Conservation (phyloP, 768 basidiomycete genomes). For the Amanita muscaria region DNA sequence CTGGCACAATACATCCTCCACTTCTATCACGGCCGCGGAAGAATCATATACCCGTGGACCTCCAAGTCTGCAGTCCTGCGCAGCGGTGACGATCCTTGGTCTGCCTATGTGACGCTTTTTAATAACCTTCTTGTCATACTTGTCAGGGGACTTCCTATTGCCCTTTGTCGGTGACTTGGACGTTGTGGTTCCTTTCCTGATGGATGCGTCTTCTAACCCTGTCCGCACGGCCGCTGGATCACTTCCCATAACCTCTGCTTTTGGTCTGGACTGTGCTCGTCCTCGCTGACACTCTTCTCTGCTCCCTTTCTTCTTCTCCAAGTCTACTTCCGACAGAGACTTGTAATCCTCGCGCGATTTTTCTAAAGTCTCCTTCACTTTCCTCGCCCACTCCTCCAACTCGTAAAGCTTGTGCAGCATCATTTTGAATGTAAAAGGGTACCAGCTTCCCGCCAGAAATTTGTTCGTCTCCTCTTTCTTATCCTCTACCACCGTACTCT, state of each 20-base stretch:
- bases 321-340: slow-evolving; percentile 33
- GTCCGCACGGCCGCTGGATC: no score
- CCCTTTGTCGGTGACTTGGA: background rate
- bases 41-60: slow-evolving; percentile 4
- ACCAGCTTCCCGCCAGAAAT: slow-evolving; percentile 38
- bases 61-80: background rate
- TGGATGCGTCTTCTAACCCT: no score
- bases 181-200: no score
- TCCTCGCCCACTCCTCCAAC: slow-evolving; percentile 48
- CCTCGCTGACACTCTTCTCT: background rate
- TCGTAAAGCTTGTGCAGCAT: slow-evolving; percentile 62
- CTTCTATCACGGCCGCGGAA: background rate
- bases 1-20: background rate
- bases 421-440: slow-evolving; percentile 56
- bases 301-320: background rate
- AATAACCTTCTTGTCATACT: background rate
- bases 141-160: background rate
- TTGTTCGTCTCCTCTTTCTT: slow-evolving; percentile 13
- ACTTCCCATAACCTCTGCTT: no score
- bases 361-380: slow-evolving; percentile 44
- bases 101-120: slow-evolving; percentile 8
- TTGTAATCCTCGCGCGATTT: slow-evolving; percentile 48
- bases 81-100: background rate
- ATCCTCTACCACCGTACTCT: background rate
- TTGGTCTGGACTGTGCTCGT: background rate